These are phyloP conservation scores for Solanum phureja DNA, from an alignment of 257 asterid species.

Conservation along the genomic window DNA sequence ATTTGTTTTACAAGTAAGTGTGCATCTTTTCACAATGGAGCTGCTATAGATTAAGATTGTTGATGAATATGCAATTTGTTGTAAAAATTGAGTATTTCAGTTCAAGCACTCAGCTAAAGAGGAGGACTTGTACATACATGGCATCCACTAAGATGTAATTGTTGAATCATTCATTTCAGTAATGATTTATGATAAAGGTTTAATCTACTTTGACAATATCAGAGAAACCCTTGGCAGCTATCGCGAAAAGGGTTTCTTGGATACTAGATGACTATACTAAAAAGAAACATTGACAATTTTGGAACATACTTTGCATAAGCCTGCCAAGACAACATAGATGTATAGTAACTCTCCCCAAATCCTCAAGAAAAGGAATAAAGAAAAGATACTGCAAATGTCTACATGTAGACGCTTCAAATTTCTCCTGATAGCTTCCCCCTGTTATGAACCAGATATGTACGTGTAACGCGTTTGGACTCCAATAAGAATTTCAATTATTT, in stretches of 20 bases:
- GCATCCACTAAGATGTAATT: neutral
- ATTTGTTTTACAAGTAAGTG: neutral
- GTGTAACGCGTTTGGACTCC: slow-evolving; percentile 98
- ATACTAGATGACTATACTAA: neutral
- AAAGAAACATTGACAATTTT: neutral
- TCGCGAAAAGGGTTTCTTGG: neutral
- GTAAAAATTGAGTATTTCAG: too few relatives aligned
- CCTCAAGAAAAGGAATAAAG: too few relatives aligned
- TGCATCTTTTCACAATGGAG: too few relatives aligned
- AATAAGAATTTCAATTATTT: slow-evolving; percentile 64
- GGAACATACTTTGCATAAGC: too few relatives aligned
- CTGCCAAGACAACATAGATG: too few relatives aligned
- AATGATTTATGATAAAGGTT: neutral
- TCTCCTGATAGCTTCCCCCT: neutral
- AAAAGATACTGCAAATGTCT: neutral
- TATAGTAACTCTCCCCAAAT: neutral
- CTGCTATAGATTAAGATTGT: too few relatives aligned
- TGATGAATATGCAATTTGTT: too few relatives aligned
- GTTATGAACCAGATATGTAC: slow-evolving; percentile 93
- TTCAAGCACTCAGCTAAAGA: too few relatives aligned
- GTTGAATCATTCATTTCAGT: neutral
- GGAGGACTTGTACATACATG: neutral
- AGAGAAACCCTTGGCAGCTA: too few relatives aligned
- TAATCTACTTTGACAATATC: neutral
- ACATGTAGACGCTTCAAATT: neutral